Conservation (phyloP, 1,139 yeast genomes). For the Hansenula sp. region DNA sequence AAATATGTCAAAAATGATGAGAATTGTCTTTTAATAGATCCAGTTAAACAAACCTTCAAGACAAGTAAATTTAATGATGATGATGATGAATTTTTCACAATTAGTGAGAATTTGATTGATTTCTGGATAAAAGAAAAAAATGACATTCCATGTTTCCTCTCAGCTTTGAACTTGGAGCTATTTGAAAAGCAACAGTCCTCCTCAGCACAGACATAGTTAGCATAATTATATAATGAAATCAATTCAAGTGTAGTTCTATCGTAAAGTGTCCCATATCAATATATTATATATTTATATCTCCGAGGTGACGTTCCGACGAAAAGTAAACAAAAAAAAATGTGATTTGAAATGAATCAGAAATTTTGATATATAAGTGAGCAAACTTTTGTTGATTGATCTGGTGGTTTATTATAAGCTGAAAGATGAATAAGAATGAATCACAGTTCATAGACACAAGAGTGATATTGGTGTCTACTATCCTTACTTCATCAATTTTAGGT, state of each 20-base stretch:
- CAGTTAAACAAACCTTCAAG: conserved; percentile 27
- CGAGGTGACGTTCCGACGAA: neutral
- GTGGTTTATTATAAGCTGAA: too few species aligned
- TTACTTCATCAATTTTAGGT: conserved; percentile 30
- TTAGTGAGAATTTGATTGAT: conserved; percentile 54
- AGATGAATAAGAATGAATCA: neutral
- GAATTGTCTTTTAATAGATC: conserved; percentile 29
- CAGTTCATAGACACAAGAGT: conserved; percentile 11
- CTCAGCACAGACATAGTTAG: neutral
- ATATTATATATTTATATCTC: too few species aligned
- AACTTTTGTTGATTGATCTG: too few species aligned
- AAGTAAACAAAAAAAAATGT: conserved; percentile 1
- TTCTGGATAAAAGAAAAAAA: conserved; percentile 68
- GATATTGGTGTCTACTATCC: conserved; percentile 24
- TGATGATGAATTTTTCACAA: conserved; percentile 32
- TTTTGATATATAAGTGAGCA: too few species aligned
- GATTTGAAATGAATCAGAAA: neutral
- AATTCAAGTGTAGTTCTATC: too few species aligned
- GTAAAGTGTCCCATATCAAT: too few species aligned
- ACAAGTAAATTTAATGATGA: conserved; percentile 23
- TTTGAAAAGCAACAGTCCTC: conserved; percentile 30
- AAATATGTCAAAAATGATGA: conserved; percentile 36
- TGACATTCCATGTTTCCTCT: conserved; percentile 76
- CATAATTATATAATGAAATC: too few species aligned
- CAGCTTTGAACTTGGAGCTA: conserved; percentile 67